These are phyloP conservation scores for Potentilla sterilis DNA, from an alignment of 306 rosid species.

Conservation along the genomic window DNA sequence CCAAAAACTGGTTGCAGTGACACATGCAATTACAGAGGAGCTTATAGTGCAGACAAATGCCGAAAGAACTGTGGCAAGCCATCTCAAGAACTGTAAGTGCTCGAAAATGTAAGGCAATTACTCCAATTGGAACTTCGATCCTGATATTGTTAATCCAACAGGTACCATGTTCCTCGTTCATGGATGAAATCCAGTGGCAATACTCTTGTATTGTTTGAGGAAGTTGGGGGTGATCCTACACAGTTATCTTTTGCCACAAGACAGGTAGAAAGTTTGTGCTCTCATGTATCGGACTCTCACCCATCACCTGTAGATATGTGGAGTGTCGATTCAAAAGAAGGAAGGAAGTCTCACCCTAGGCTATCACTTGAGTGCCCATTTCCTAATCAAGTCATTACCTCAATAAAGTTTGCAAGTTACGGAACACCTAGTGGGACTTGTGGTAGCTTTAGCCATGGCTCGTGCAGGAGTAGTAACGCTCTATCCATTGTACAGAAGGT, in stretches of 20 bases:
- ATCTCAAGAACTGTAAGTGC: slow-evolving; percentile 71
- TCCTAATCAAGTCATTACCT: slow-evolving; percentile 69
- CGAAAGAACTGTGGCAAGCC: slow-evolving; percentile 84
- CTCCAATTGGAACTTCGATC: slow-evolving; percentile 14
- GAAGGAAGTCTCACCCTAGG: slow-evolving; percentile 39
- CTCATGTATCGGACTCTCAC: slow-evolving; percentile 76
- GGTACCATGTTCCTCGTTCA: slow-evolving; percentile 81
- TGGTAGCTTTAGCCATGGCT: slow-evolving; percentile 67
- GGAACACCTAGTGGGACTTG: slow-evolving; percentile 82
- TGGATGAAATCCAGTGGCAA: slow-evolving; percentile 67
- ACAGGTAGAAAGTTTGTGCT: slow-evolving; percentile 63
- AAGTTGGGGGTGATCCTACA: slow-evolving; percentile 78
- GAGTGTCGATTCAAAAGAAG: slow-evolving; percentile 48
- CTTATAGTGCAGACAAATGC: slow-evolving; percentile 56
- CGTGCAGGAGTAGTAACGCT: slow-evolving; percentile 60
- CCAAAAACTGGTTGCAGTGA: slow-evolving; percentile 50
- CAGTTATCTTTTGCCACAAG: slow-evolving; percentile 54
- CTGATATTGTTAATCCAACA: slow-evolving; percentile 35
- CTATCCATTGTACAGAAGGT: slow-evolving; percentile 75
- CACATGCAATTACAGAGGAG: slow-evolving; percentile 60
- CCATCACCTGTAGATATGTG: slow-evolving; percentile 72
- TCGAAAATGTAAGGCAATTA: slow-evolving; percentile 10
- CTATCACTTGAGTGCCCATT: slow-evolving; percentile 72
- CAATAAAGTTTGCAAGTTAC: slow-evolving; percentile 81
- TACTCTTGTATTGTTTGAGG: slow-evolving; percentile 79